phyloP scores from a whole-genome alignment of 768 basidiomycete genomes.

The Cystobasidium onofrii region DNA sequence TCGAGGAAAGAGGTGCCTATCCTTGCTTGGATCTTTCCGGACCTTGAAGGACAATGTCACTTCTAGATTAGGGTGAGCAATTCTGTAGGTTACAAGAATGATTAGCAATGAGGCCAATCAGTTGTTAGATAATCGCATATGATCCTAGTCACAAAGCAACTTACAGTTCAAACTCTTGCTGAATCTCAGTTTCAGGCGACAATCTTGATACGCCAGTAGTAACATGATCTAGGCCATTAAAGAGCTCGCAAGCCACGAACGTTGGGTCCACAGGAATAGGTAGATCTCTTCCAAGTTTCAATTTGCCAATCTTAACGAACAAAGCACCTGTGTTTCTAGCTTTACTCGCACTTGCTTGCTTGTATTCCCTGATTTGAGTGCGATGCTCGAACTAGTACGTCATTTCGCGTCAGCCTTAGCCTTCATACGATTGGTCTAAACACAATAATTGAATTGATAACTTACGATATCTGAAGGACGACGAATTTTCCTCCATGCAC shows the following conservation, averaged over 20 bases:
- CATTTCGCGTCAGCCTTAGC: background rate
- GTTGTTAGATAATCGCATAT: no score
- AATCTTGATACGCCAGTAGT: background rate
- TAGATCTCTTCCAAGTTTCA: background rate
- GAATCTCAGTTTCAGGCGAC: background rate
- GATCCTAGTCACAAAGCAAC: no score
- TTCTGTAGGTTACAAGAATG: background rate
- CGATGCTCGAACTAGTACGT: conserved; percentile 20
- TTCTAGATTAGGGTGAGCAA: conserved; percentile 18
- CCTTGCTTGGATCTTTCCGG: background rate
- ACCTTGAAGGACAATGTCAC: conserved; percentile 25
- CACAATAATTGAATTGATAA: background rate
- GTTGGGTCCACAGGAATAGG: conserved; percentile 3
- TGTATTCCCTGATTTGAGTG: conserved; percentile 24
- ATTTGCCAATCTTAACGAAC: conserved; percentile 29
- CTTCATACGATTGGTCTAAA: no score
- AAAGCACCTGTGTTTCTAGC: conserved; percentile 1
- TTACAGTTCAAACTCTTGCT: conserved; percentile 27
- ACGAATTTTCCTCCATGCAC: conserved; percentile 20
- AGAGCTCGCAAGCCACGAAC: conserved; percentile 18
- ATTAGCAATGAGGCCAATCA: background rate
- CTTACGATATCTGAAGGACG: conserved; percentile 26
- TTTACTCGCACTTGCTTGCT: conserved; percentile 28
- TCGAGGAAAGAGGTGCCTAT: conserved; percentile 19
- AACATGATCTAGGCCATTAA: conserved; percentile 12